These are phyloP conservation scores for Coniochaeta sp. DNA, from an alignment of 2,329 filamentous ascomycete species.

Conservation along the genomic window DNA sequence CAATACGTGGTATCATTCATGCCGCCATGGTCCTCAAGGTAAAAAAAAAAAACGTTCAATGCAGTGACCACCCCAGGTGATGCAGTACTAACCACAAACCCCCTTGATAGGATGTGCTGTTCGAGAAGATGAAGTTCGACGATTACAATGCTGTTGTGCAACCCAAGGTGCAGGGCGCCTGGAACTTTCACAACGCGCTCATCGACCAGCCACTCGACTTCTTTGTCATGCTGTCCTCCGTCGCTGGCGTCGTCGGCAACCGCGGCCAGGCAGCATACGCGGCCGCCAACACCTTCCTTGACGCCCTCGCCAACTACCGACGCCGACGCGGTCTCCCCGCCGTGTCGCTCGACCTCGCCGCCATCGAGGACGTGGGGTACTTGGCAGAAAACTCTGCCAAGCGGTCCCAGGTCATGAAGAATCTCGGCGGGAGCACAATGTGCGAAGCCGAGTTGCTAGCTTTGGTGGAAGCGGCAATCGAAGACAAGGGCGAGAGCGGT, in stretches of 20 bases:
- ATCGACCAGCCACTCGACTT: neutral
- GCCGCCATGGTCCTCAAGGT: neutral
- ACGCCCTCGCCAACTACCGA: conserved; percentile 28
- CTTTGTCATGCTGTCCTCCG: conserved; percentile 24
- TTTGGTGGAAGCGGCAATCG: conserved; percentile 33
- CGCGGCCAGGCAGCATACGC: conserved; percentile 19
- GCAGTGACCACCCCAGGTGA: neutral
- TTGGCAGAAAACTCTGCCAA: conserved; percentile 39
- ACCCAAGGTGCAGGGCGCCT: conserved; percentile 11
- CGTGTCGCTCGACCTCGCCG: conserved; percentile 44
- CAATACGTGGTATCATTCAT: neutral
- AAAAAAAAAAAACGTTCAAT: too few relatives aligned
- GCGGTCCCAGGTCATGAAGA: conserved; percentile 31
- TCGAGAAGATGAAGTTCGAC: conserved; percentile 7
- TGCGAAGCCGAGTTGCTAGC: conserved; percentile 46
- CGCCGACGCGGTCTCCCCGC: conserved; percentile 22
- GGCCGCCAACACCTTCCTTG: conserved; percentile 31
- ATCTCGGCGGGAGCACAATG: conserved; percentile 37
- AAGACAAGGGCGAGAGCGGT: conserved; percentile 6
- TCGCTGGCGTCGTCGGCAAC: conserved; percentile 28
- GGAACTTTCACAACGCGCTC: neutral
- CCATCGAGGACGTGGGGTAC: conserved; percentile 41
- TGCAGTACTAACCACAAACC: neutral
- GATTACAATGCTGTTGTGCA: conserved; percentile 5
- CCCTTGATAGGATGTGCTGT: conserved; percentile 6